Base-by-base conservation (phyloP, 2,329 filamentous ascomycete species). In the Amylocarpus encephaloides region DNA sequence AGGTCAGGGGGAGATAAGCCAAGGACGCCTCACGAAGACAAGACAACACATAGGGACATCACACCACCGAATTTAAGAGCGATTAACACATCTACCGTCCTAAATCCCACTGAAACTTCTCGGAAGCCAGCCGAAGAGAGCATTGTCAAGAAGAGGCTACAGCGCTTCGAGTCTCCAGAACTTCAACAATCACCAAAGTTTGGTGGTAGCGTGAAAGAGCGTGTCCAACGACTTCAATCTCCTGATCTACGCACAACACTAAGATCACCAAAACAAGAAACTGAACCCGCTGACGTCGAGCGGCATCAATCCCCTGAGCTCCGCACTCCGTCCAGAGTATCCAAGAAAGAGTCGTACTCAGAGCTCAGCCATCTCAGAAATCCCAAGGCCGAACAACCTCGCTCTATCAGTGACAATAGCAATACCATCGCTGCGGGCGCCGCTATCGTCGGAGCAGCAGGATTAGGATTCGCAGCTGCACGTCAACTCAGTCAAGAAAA, bases 401-500 rank as follows among this genome's bases (percentile, higher is more conserved):
- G 49, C 34, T 48, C 49, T 6, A 43, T 58, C 48, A 58, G 50
- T 44, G 57, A 61, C 19, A 47, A 43, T 16, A 42, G 49, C 7
- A 26, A 43, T 16, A 42, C 51, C 7, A 47, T 64, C 15, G 57
- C 57, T 33, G 52, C 59, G n/a, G 58, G 57, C 43, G 57, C 54
- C 10, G 60, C 52, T 22, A 48, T 61, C 16, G 61, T 57, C 15
- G 60, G 60, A 16, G 57, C 60, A 19, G 58, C 60, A 49, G 52
- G 54, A 38, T 46, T 62, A 11, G 63, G 62, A 19, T 62, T 65
- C 46, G 60, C 63, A 36, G 61, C 62, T 33, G 58, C 60, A 34
- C 57, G 62, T 15, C 60, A 59, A 53, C 33, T 57, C 18, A 65
- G 60, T 53, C 51, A 54, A 61, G 64, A 65, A 56, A 55, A 59